These are phyloP conservation scores for Podila minutissima DNA, from an alignment of 192 early-diverging fungal species.

Conservation along the genomic window DNA sequence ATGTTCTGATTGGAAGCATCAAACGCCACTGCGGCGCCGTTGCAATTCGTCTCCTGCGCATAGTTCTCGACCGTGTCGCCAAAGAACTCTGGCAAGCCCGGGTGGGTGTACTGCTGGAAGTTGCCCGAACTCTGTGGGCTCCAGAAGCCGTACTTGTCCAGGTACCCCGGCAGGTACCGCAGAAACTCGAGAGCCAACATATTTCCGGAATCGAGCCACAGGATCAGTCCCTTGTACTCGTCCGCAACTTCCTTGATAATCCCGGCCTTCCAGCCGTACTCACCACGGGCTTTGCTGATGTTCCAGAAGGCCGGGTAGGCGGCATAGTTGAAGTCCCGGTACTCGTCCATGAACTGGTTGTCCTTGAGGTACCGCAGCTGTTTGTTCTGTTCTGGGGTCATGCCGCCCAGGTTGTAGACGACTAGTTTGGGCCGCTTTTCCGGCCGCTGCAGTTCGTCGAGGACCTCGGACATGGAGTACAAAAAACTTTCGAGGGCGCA, in stretches of 20 bases:
- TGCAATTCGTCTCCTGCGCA: conserved; percentile 55
- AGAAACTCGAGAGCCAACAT: conserved; percentile 56
- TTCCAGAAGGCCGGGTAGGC: conserved; percentile 62
- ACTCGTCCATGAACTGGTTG: conserved; percentile 54
- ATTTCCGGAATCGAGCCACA: conserved; percentile 65
- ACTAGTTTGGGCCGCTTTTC: conserved; percentile 51
- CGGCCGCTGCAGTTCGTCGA: conserved; percentile 36
- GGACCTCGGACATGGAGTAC: conserved; percentile 52
- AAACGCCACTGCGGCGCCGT: conserved; percentile 61
- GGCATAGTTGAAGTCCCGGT: conserved; percentile 55
- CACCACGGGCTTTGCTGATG: conserved; percentile 49
- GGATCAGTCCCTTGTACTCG: conserved; percentile 51
- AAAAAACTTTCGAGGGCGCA: conserved; percentile 61
- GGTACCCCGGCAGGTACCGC: conserved; percentile 24
- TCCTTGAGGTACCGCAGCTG: conserved; percentile 49
- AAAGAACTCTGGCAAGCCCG: conserved; percentile 58
- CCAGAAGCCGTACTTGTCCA: conserved; percentile 60
- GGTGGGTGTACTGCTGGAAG: conserved; percentile 57
- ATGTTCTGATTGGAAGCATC: conserved; percentile 52
- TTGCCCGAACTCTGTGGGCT: conserved; percentile 56
- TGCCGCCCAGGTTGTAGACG: conserved; percentile 62
- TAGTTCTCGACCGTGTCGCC: conserved; percentile 44
- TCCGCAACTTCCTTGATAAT: conserved; percentile 60
- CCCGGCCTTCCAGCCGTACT: conserved; percentile 67
- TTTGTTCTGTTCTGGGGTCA: conserved; percentile 51